Conservation (phyloP, 2,329 filamentous ascomycete genomes). For the Diaporthe amygdali region DNA sequence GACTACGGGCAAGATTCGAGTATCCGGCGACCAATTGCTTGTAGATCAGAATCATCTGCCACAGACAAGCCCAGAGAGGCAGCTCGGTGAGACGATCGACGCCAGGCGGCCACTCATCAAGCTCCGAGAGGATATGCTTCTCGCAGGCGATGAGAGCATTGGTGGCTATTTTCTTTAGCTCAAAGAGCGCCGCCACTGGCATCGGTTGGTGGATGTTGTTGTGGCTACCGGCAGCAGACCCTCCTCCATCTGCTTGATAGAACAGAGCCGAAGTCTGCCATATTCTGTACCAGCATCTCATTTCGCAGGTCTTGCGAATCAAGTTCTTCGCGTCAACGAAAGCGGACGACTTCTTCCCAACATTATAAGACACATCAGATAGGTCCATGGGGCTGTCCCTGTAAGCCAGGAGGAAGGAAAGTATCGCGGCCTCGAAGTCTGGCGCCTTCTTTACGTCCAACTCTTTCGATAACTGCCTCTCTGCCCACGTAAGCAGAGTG, state of each 20-base stretch:
- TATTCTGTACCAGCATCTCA: constrained; percentile 21
- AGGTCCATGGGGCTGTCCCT: background rate
- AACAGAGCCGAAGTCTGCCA: constrained; percentile 7
- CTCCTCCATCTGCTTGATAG: background rate
- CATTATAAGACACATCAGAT: background rate
- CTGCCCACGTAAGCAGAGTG: constrained; percentile 3
- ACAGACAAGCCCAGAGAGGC: constrained; percentile 20
- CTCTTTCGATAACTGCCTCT: constrained; percentile 7
- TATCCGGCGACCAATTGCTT: constrained; percentile 23
- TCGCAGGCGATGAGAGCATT: constrained; percentile 4
- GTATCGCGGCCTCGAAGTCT: constrained; percentile 17
- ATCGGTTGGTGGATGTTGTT: background rate
- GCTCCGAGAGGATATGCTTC: background rate
- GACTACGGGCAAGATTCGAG: background rate
- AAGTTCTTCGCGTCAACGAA: background rate
- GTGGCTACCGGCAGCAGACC: background rate
- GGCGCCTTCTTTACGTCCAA: background rate
- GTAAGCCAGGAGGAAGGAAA: background rate
- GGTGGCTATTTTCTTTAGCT: constrained; percentile 6
- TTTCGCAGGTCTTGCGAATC: background rate
- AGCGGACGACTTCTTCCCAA: background rate
- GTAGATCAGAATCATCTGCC: constrained; percentile 24
- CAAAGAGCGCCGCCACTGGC: background rate
- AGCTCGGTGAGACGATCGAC: background rate
- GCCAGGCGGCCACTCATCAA: background rate